Percentiles rank a stretch among this genome's conserved stretches.
Conservation (phyloP, 441 rosid genomes). For the Erodium moschatum region DNA sequence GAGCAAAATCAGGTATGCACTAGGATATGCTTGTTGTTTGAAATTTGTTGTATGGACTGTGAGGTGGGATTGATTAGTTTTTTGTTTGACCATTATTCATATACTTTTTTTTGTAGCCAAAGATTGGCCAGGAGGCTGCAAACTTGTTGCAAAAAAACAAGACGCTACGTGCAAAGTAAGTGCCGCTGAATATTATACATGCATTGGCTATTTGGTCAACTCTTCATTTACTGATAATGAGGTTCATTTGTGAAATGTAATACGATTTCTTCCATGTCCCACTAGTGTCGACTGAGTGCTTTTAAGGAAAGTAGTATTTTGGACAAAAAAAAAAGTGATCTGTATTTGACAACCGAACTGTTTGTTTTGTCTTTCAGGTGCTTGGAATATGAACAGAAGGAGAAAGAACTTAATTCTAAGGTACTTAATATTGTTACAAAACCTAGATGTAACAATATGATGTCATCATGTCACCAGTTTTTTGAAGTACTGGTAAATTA, state of each 20-base stretch:
- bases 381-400: constrained; percentile 49
- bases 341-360: no score
- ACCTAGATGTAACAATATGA: no score
- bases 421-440: constrained; percentile 27
- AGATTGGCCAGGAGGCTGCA: constrained; percentile 32
- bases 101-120: constrained; percentile 26
- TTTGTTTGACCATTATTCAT: background rate
- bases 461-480: no score
- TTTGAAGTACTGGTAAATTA: no score
- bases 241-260: no score
- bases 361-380: constrained; percentile 38
- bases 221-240: background rate
- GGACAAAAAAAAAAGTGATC: no score
- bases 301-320: no score
- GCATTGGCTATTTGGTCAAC: no score
- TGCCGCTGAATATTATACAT: background rate
- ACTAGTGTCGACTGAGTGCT: no score
- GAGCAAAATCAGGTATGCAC: constrained; percentile 13
- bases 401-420: constrained; percentile 51
- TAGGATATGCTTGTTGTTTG: background rate
- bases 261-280: no score
- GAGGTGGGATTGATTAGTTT: background rate
- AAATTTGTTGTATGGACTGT: background rate
- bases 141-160: constrained; percentile 57
- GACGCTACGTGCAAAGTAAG: constrained; percentile 66